A percentile compares a stretch with the other conserved stretches of the same genome.
These are phyloP conservation scores for Nepenthes alata DNA, from an alignment of 179 eudicot genomes.

Conservation along the genomic window DNA sequence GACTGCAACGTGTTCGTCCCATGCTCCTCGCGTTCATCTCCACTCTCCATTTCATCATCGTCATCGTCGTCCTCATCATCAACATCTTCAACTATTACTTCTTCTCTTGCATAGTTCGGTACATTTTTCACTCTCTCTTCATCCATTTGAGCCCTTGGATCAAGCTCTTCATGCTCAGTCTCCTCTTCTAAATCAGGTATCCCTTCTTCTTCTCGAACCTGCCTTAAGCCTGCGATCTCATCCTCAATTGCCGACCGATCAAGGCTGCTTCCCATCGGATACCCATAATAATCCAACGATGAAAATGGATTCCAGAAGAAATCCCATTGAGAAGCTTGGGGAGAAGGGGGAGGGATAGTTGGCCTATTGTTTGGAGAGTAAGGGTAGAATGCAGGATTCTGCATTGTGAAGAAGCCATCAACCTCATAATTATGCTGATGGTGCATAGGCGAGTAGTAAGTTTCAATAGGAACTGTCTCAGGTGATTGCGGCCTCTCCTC, in stretches of 20 bases:
- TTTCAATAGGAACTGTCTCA: slow-evolving; percentile 48
- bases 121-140: slow-evolving; percentile 19
- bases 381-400: slow-evolving; percentile 35
- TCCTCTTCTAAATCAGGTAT: slow-evolving; percentile 93
- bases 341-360: slow-evolving; percentile 58
- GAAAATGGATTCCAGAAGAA: slow-evolving; percentile 97
- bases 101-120: slow-evolving; percentile 23
- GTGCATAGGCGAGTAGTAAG: slow-evolving; percentile 45
- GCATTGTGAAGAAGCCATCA: slow-evolving; percentile 63
- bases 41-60: slow-evolving; percentile 30
- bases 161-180: slow-evolving; percentile 61
- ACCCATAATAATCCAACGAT: slow-evolving; percentile 76
- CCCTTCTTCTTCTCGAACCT: slow-evolving; percentile 91
- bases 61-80: slow-evolving; percentile 38
- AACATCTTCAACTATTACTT: slow-evolving; percentile 67
- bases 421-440: slow-evolving; percentile 27
- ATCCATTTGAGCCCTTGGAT: slow-evolving; percentile 20
- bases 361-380: slow-evolving; percentile 46
- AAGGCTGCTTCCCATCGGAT: slow-evolving; percentile 48
- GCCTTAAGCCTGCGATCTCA: slow-evolving; percentile 59
- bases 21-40: slow-evolving; percentile 29
- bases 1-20: slow-evolving; percentile 26
- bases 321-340: slow-evolving; percentile 83
- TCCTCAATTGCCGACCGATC: slow-evolving; percentile 55
- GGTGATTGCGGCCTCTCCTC: slow-evolving; percentile 76